Base-by-base conservation (phyloP, 2,329 filamentous ascomycete genomes). In the Cephalotrichum gorgonifer region DNA sequence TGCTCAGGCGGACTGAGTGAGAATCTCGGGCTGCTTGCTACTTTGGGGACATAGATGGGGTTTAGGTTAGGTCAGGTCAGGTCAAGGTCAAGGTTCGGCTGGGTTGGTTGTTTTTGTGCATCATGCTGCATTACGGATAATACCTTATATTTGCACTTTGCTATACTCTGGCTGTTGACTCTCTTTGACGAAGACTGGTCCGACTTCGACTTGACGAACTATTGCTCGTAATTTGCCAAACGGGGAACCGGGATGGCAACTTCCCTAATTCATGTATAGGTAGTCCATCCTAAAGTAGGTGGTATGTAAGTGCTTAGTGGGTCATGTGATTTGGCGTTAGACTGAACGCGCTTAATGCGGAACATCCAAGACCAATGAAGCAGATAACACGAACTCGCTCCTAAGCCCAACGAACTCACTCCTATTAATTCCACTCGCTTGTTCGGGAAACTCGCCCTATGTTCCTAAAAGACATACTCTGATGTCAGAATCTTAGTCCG, bases 281-380 rank as follows among this genome's bases (percentile, higher is more conserved):
- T 23, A 43, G n/a, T n/a, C n/a, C n/a, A n/a, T n/a, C n/a, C n/a
- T n/a, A n/a, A n/a, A n/a, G n/a, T n/a, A n/a, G n/a, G n/a, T n/a
- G n/a, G n/a, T n/a, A n/a, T n/a, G n/a, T n/a, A n/a, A n/a, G n/a
- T n/a, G n/a, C n/a, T 20, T 17, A 22, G 12, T 12, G 35, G 17
- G 35, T 46, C 44, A 46, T 30, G 44, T 46, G 44, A 35, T 17
- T 38, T 38, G 17, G 44, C 30, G 44, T 46, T 46, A 38, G 14
- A 30, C 17, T 14, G 14, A 9, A 23, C 20, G 17, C 44, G 30
- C 30, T 26, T 38, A n/a, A 20, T 39, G 17, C n/a, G 15, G 4
- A n/a, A 38, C 14, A n/a, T 6, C 15, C 35, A 39, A 39, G 35
- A 39, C n/a, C n/a, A 20, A 39, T 4, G 35, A 20, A 6, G 33